phyloP scores from a whole-genome alignment of 73 alveolate species.

The Effrenium voratum region DNA sequence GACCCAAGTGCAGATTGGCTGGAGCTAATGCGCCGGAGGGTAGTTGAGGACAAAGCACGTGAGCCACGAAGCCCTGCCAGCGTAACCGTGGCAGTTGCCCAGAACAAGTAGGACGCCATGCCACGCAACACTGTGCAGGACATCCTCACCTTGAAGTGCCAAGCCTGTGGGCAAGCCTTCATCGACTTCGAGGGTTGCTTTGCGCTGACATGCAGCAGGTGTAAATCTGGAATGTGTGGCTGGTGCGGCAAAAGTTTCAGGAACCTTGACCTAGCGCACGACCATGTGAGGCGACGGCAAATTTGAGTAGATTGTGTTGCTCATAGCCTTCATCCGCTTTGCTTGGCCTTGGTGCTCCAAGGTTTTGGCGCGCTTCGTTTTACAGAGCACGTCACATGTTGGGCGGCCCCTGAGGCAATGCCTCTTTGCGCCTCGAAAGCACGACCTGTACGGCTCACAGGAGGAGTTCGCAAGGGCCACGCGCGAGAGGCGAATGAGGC shows the following conservation, averaged over 20 bases:
- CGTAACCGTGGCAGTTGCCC: too few species aligned
- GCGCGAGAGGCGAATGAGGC: conserved; percentile 22
- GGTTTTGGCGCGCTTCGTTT: not conserved
- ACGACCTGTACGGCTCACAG: conserved; percentile 34
- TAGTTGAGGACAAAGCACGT: conserved; percentile 40
- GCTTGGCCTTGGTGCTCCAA: not conserved
- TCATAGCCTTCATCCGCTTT: not conserved
- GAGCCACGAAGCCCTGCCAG: not conserved
- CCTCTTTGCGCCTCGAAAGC: conserved; percentile 22
- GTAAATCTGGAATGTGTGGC: conserved; percentile 38
- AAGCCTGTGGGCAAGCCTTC: conserved; percentile 59
- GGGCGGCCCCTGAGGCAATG: not conserved
- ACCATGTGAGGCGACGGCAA: conserved; percentile 20
- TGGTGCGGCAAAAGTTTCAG: conserved; percentile 43
- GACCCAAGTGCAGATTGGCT: conserved; percentile 43
- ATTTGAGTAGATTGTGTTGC: too few species aligned
- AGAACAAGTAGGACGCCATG: too few species aligned
- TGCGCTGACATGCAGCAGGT: conserved; percentile 35
- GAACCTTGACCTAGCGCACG: conserved; percentile 26
- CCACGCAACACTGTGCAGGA: too few species aligned
- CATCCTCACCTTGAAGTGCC: conserved; percentile 52
- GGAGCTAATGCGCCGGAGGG: conserved; percentile 33
- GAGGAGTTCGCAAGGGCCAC: conserved; percentile 10
- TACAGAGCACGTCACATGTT: not conserved
- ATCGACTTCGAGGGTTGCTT: conserved; percentile 56